These are phyloP conservation scores for Hawksworthiomyces lignivorus DNA, from an alignment of 2,329 filamentous ascomycete species.

Conservation along the genomic window DNA sequence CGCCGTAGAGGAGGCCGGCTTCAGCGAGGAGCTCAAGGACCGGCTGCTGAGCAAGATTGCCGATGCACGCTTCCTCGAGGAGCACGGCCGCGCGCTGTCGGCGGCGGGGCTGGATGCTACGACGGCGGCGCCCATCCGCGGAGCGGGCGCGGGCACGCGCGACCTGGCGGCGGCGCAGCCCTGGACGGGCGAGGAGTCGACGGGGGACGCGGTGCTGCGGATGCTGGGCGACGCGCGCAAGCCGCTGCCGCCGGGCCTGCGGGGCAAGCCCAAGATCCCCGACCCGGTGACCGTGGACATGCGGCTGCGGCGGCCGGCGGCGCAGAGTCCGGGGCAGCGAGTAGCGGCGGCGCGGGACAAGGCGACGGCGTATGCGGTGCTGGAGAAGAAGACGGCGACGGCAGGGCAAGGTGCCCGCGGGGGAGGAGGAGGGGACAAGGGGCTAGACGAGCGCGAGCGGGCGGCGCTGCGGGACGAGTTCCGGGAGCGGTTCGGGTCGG, in stretches of 20 bases:
- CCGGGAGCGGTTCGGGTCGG: constrained; percentile 70
- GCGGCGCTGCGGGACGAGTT: constrained; percentile 66
- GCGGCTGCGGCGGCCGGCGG: constrained; percentile 35
- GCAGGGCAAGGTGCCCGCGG: constrained; percentile 22
- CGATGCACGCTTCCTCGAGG: constrained; percentile 44
- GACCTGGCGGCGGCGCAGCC: constrained; percentile 59
- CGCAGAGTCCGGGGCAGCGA: constrained; percentile 36
- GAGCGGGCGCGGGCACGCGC: constrained; percentile 61
- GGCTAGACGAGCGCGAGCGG: constrained; percentile 62
- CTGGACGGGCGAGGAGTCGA: constrained; percentile 72
- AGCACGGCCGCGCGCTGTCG: constrained; percentile 41
- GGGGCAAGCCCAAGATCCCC: constrained; percentile 38
- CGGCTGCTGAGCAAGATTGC: constrained; percentile 50
- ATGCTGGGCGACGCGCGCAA: constrained; percentile 80
- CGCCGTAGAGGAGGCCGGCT: constrained; percentile 54
- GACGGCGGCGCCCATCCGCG: constrained; percentile 22
- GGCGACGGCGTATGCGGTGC: constrained; percentile 45
- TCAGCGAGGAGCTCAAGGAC: constrained; percentile 55
- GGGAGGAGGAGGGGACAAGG: constrained; percentile 22
- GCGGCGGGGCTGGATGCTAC: constrained; percentile 29
- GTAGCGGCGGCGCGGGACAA: constrained; percentile 50
- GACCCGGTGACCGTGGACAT: constrained; percentile 40
- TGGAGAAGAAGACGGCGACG: constrained; percentile 32
- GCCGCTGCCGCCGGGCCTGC: constrained; percentile 47
- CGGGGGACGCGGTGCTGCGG: constrained; percentile 69